Evolutionary conservation across 345 rosid species (phyloP).

Genomic region (Physaria fendleri): DNA sequence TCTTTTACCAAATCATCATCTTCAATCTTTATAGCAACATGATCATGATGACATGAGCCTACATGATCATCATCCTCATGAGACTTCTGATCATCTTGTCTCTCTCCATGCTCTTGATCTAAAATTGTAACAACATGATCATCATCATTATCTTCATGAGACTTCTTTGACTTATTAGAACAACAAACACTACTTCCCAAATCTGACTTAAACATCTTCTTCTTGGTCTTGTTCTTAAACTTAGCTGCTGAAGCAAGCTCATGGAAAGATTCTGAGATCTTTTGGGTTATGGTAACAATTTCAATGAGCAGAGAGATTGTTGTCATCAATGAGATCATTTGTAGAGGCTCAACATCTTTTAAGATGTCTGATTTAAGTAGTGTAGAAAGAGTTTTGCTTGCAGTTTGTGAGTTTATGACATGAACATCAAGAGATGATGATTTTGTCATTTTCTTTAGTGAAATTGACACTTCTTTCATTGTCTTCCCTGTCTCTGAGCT

Average conservation of each 20-base stretch:
- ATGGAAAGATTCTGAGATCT: constrained; percentile 39
- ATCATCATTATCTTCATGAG: neutral
- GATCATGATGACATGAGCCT: constrained; percentile 12
- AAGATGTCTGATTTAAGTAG: constrained; percentile 40
- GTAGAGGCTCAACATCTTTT: constrained; percentile 40
- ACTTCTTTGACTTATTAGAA: neutral
- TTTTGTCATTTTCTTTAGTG: constrained; percentile 42
- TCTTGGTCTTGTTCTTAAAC: constrained; percentile 31
- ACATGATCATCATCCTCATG: too few species aligned
- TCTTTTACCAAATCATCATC: neutral
- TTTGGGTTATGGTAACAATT: constrained; percentile 38
- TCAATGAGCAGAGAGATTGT: constrained; percentile 56
- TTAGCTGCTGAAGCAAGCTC: constrained; percentile 50
- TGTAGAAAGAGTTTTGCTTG: constrained; percentile 33
- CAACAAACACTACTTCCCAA: neutral
- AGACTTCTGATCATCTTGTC: too few species aligned
- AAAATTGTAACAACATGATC: constrained; percentile 13
- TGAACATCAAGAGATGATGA: constrained; percentile 32
- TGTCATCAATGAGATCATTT: constrained; percentile 37
- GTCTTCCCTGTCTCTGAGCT: constrained; percentile 49
- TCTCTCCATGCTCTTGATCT: constrained; percentile 12
- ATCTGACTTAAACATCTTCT: neutral
- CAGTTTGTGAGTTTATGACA: constrained; percentile 38
- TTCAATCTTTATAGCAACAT: constrained; percentile 17
- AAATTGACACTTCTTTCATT: constrained; percentile 43